Base-by-base conservation (phyloP, 1,284 basidiomycete genomes). In the Wallemia ichthyophaga region DNA sequence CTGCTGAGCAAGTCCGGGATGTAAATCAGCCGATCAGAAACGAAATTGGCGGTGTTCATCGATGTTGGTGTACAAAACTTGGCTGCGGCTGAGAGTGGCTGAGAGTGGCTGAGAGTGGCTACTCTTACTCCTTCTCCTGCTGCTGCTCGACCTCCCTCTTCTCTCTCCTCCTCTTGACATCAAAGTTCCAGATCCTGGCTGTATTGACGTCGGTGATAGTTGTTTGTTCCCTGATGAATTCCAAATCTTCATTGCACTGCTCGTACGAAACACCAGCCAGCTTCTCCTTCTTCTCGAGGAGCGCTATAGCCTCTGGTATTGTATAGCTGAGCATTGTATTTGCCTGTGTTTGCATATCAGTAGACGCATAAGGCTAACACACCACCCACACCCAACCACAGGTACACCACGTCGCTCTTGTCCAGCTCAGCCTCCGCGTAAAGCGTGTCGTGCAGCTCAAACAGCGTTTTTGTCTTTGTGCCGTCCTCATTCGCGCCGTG, bases 151-250 rank as follows among this genome's bases (percentile, higher is more conserved):
- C 55, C 57, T 63, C 59, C 17, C 64, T 71, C 62, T 68, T 68
- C 59, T 83, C 80, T 67, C 85, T 73, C 66, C 87, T 73, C 62
- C 82, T 73, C 67, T 85, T 86, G 55, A 92, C 87, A 68, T 92
- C 88, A 83, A 84, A 91, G 67, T 98, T 98, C 70, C 94, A 95
- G 59, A 95, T 83, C 32, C 92, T 75, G 7, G 92, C 92, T 25
- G 86, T 92, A 69, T 96, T 96, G 62, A 98, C 92, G 69, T 98
- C 91, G 84, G 95, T 95, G 17, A 94, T 79, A 2, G 92, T 98
- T 59, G 92, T 78, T 70, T 98, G 92, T 68, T 98, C 92, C 59
- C 89, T 75, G 62, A 98, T 71, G 69, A 88, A 98, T 66, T 89
- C 89, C 27, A 95, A 74, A 68, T 98, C 94, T 66, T 89, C 85